These are phyloP conservation scores for Phytophthora tubulina DNA, from an alignment of 352 stramenopile genomes.

Conservation along the genomic window DNA sequence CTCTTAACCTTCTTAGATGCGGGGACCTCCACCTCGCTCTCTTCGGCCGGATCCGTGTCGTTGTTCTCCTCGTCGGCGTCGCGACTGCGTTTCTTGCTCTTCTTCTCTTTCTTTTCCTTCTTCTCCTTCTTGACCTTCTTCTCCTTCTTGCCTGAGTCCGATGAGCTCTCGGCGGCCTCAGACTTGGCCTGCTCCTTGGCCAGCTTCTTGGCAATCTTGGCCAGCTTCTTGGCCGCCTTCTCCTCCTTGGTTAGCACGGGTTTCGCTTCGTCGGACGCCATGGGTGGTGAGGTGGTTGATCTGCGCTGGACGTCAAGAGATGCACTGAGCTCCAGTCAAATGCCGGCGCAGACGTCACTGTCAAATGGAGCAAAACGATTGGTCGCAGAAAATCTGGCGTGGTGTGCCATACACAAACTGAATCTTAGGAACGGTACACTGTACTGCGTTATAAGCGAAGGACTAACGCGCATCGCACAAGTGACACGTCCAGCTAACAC, in stretches of 20 bases:
- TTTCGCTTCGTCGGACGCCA: conserved; percentile 51
- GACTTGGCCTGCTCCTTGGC: conserved; percentile 43
- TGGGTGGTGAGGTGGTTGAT: conserved; percentile 18
- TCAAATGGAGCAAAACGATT: conserved; percentile 29
- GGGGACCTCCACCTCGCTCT: conserved; percentile 61
- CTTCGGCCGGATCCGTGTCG: conserved; percentile 45
- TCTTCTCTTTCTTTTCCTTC: conserved; percentile 79
- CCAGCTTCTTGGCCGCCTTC: conserved; percentile 67
- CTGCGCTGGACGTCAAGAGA: conserved; percentile 10
- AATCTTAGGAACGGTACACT: background rate
- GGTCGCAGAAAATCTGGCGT: conserved; percentile 11
- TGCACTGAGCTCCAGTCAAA: conserved; percentile 30
- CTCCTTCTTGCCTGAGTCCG: conserved; percentile 52
- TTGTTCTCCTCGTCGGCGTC: conserved; percentile 46
- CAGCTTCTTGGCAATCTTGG: conserved; percentile 65
- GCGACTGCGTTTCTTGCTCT: conserved; percentile 76
- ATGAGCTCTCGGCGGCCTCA: conserved; percentile 28
- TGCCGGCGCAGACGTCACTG: background rate
- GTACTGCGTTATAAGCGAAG: background rate
- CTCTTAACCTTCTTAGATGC: conserved; percentile 54
- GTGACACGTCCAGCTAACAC: too few relatives aligned
- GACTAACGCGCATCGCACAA: too few relatives aligned
- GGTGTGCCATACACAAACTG: conserved; percentile 19
- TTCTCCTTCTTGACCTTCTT: conserved; percentile 74
- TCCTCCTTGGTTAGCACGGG: conserved; percentile 65